Base-by-base conservation (phyloP, 2,329 filamentous ascomycete genomes). In the Fusarium sp. region DNA sequence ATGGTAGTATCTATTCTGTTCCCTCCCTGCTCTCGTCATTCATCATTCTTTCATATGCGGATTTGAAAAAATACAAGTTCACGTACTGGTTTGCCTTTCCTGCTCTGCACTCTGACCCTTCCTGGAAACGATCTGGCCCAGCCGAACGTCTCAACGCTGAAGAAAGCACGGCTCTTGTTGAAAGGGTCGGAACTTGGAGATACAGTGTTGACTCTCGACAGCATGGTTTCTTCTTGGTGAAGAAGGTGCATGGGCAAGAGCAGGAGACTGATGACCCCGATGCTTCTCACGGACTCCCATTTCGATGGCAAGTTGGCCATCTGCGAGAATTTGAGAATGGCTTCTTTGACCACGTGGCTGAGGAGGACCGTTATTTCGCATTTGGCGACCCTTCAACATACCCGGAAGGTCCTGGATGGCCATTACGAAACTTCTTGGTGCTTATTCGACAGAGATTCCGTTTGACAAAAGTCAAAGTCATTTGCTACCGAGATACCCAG, bases 31-130 rank as follows among this genome's bases (percentile, higher is more conserved):
- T 99, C 18, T 90, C 93, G 6, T 96, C 93, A 9, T 98, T 97
- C 78, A 87, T 92, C 25, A 89, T 96, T 59, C 88, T 98, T 43
- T 97, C 93, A 17, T 99, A 93, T 77, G 95, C 96, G 65, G 95
- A 99, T 76, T 86, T 99, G 33, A 99, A 99, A 79, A 97, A 96
- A 76, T 98, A 98, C 81, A 93, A 90, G 66, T 97, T 98, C 77
- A 93, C 91, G n/a, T 98, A 98, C 80, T 97, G 96, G 89, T 98
- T 98, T 79, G 95, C 91, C 7, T 99, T 97, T 75, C 96, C 96
- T 2, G 94, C 95, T 17, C 85, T 99, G 42, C 94, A 97, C 76
- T 97, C 95, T 6, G 90, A 95, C 54, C 93, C 93, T 3, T 83
- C 86, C 27, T 99, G 96, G 96, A 90, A 87, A 71, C 83, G 90